Evolutionary conservation across 495 filamentous ascomycete species (phyloP).

Genomic region (Daldinia childiae): DNA sequence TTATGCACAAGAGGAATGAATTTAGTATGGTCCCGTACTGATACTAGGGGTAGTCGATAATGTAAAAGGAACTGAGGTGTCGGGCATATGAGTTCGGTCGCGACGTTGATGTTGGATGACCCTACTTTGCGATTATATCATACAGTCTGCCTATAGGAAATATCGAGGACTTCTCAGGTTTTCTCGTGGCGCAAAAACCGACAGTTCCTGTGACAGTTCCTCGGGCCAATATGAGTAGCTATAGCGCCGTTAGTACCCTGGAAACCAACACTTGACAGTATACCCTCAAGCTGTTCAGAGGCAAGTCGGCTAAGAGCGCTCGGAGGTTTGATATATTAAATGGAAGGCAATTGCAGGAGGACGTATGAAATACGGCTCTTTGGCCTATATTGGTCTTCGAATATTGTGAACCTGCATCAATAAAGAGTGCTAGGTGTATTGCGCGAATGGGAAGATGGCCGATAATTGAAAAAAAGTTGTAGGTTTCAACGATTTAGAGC

Average conservation of each 20-base stretch:
- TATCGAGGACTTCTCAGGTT: neutral
- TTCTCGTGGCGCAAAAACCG: neutral
- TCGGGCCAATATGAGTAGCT: neutral
- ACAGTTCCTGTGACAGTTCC: neutral
- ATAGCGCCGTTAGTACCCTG: neutral
- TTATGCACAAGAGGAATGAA: constrained; percentile 23
- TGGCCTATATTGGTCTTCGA: neutral
- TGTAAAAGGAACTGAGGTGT: neutral
- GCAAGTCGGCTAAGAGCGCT: neutral
- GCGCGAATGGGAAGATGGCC: constrained; percentile 9
- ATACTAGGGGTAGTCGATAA: neutral
- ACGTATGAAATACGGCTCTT: neutral
- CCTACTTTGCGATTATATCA: neutral
- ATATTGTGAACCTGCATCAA: constrained; percentile 11
- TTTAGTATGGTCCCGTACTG: neutral
- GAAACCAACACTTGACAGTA: neutral
- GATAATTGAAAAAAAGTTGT: constrained; percentile 27
- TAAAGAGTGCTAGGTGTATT: neutral
- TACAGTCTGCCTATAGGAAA: neutral
- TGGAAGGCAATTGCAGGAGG: neutral
- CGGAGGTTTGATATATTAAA: neutral
- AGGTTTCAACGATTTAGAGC: constrained; percentile 34
- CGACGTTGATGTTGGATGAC: neutral
- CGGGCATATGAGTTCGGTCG: constrained; percentile 1
- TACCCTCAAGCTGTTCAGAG: neutral